Evolutionary conservation across 805 yeast genomes (phyloP).

Genomic region (Jamesozyma hellenica): DNA sequence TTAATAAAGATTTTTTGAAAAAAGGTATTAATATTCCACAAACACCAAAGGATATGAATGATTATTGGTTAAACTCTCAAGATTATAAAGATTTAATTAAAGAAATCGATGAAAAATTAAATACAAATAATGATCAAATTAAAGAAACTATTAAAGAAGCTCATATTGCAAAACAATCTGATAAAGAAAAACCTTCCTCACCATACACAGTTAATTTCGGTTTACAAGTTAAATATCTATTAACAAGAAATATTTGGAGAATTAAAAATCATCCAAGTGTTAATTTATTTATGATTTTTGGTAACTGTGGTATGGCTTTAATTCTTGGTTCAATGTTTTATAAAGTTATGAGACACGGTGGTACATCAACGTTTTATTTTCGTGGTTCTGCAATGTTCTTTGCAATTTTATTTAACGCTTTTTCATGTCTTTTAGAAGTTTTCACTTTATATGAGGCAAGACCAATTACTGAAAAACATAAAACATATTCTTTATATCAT

Average conservation of each 20-base stretch:
- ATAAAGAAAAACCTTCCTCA: slow-evolving; percentile 34
- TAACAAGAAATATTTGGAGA: slow-evolving; percentile 38
- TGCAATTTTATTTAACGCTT: slow-evolving; percentile 51
- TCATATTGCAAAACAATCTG: slow-evolving; percentile 41
- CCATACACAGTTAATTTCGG: slow-evolving; percentile 40
- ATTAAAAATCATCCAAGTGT: slow-evolving; percentile 37
- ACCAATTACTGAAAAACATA: slow-evolving; percentile 50
- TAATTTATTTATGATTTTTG: slow-evolving; percentile 32
- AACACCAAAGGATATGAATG: slow-evolving; percentile 43
- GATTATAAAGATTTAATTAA: slow-evolving; percentile 32
- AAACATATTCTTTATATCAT: slow-evolving; percentile 46
- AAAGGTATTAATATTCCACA: slow-evolving; percentile 42
- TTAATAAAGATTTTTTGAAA: slow-evolving; percentile 30
- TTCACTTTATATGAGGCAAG: slow-evolving; percentile 43
- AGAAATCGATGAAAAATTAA: slow-evolving; percentile 34
- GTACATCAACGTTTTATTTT: slow-evolving; percentile 38
- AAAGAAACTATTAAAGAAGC: slow-evolving; percentile 22
- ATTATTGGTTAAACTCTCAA: slow-evolving; percentile 40
- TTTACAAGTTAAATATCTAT: slow-evolving; percentile 40
- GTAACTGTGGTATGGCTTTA: slow-evolving; percentile 41
- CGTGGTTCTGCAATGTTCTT: slow-evolving; percentile 57
- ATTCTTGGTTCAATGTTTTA: slow-evolving; percentile 34
- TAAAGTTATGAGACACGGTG: slow-evolving; percentile 11
- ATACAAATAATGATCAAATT: slow-evolving; percentile 3
- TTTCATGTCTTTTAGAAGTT: slow-evolving; percentile 48